A percentile compares a stretch with the other conserved stretches of the same genome.
Evolutionary conservation across 2,329 filamentous ascomycete genomes (phyloP).

Genomic region (Arthroderma sp.): DNA sequence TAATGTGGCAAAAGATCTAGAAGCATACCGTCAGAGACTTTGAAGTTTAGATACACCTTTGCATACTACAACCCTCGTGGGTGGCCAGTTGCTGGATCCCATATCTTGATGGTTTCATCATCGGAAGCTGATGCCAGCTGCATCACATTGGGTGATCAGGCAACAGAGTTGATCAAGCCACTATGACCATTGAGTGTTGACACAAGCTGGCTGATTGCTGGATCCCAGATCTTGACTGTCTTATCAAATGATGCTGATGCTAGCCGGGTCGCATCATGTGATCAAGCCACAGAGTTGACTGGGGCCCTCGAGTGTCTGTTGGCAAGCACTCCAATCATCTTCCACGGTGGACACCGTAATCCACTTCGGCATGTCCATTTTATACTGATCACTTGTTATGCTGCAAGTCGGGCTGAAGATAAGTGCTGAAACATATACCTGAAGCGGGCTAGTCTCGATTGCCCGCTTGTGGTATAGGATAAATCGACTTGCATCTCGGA

Average conservation of each 20-base stretch:
- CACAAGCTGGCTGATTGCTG: neutral
- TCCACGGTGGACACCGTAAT: conserved; percentile 1
- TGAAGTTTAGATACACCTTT: no score
- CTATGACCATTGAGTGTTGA: neutral
- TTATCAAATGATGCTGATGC: conserved; percentile 6
- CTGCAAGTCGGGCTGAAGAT: neutral
- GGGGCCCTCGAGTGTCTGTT: conserved; percentile 10
- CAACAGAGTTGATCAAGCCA: neutral
- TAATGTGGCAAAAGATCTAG: no score
- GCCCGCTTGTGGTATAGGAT: neutral
- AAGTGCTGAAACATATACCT: neutral
- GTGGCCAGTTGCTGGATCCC: conserved; percentile 2
- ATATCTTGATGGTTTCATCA: conserved; percentile 1
- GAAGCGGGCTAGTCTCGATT: neutral
- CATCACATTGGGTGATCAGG: neutral
- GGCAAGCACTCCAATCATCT: conserved; percentile 1
- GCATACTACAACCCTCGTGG: no score
- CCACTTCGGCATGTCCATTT: neutral
- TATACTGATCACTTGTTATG: neutral
- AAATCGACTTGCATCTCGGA: neutral
- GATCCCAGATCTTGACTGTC: conserved; percentile 15
- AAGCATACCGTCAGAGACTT: no score
- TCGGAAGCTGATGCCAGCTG: neutral
- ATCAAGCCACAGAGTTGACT: conserved; percentile 4
- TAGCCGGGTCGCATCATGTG: neutral